Evolutionary conservation across 2,329 filamentous ascomycete species (phyloP), one percentile per base, ranked within the genome.

Genomic region (Fusarium globosum): DNA sequence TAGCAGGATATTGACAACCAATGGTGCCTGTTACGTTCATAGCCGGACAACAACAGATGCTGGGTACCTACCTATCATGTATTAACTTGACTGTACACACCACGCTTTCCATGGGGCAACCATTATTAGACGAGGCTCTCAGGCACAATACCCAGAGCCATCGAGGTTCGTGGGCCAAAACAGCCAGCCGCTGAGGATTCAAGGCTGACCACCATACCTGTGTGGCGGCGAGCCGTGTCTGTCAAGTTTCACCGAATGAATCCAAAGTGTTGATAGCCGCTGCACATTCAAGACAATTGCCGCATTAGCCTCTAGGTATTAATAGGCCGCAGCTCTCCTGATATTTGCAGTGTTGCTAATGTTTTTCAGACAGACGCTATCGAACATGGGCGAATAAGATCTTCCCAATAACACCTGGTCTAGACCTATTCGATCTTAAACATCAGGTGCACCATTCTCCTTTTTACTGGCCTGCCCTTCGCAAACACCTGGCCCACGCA

Each of bases 401-500:
- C 36, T 51, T 55, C 36, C 21, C 21, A 58, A 6, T 20, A 65
- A 11, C 23, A 39, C 33, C 48, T 45, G 51, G 38, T 61, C 71
- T 74, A 74, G 57, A 30, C 71, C 71, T 46, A 56, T 69, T 72
- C 68, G 21, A 69, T 72, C 69, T 52, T 61, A 56, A 63, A 48
- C 68, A n/a, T 65, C 30, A 65, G 53, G 38, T 72, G 56, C 56
- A 49, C 68, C 62, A 73, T 59, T 56, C 71, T 61, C 71, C 63
- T 73, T 74, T 43, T 59, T 49, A 57, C 71, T 74, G 41, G 45
- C 58, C 61, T 68, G 46, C 62, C 71, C 58, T 53, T 62, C 45
- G 58, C 56, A 69, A 72, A 74, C 68, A 60, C 71, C 65, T 60
- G 71, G 71, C 59, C 63, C 62, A 65, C 58, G 71, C 71, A 57